Percentiles rank a stretch among this genome's conserved stretches.
These are phyloP conservation scores for Tinospora cordifolia DNA, from an alignment of 164 flowering plant species.

Conservation along the genomic window DNA sequence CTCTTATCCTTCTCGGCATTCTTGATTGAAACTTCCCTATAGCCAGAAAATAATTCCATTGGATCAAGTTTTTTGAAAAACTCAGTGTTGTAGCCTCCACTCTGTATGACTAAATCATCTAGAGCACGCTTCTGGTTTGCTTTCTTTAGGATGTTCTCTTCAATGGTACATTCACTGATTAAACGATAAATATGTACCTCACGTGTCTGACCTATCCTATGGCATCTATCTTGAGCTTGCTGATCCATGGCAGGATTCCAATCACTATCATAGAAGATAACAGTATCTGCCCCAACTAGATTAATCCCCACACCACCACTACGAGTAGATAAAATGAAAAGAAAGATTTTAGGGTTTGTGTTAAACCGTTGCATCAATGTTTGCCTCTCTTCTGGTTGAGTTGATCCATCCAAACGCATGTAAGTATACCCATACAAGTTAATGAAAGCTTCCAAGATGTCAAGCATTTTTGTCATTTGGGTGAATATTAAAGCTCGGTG, in stretches of 20 bases:
- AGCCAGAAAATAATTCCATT: slow-evolving; percentile 89
- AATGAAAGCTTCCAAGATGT: slow-evolving; percentile 88
- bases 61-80: slow-evolving; percentile 96
- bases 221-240: slow-evolving; percentile 99
- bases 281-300: slow-evolving; percentile 97
- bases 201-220: slow-evolving; percentile 95
- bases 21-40: slow-evolving; percentile 36
- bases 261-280: slow-evolving; percentile 96
- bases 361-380: slow-evolving; percentile 96
- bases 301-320: slow-evolving; percentile 99
- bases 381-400: slow-evolving; percentile 94
- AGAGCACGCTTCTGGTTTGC: slow-evolving; percentile 99
- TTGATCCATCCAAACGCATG: slow-evolving; percentile 98
- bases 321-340: slow-evolving; percentile 93
- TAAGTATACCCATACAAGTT: slow-evolving; percentile 94
- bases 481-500: slow-evolving; percentile 96
- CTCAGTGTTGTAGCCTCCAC: slow-evolving; percentile 94
- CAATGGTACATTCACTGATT: slow-evolving; percentile 95
- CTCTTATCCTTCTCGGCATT: slow-evolving; percentile 42
- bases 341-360: slow-evolving; percentile 89
- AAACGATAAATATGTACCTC: slow-evolving; percentile 95
- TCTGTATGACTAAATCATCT: slow-evolving; percentile 93
- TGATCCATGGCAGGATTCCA: slow-evolving; percentile 99
- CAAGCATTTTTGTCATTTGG: slow-evolving; percentile 99
- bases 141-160: slow-evolving; percentile 92